Conservation (phyloP, 176 grass and related monocot species). For the Puccinellia tenuiflora region DNA sequence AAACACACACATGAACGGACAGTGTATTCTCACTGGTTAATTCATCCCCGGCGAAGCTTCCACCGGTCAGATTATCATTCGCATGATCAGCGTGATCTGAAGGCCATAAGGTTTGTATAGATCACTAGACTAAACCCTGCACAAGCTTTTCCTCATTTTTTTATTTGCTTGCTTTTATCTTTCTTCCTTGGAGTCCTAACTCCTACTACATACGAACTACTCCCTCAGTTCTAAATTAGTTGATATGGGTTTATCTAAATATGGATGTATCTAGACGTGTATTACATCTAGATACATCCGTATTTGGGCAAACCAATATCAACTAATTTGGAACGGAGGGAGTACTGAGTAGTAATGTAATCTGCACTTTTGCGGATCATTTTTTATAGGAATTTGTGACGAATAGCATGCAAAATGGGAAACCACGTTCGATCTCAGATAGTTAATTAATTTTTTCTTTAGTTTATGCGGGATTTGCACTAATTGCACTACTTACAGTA, state of each 20-base stretch:
- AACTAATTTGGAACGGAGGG: too few species aligned
- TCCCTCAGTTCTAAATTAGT: too few species aligned
- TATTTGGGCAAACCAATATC: too few species aligned
- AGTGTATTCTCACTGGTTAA: background rate
- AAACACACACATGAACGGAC: background rate
- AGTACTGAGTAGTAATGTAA: too few species aligned
- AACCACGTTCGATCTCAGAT: background rate
- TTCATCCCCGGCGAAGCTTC: background rate
- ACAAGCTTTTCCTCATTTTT: background rate
- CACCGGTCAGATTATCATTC: background rate
- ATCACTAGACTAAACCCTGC: background rate
- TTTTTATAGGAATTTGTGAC: background rate
- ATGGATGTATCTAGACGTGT: too few species aligned
- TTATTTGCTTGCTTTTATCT: background rate
- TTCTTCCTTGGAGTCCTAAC: background rate
- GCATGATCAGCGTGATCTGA: background rate
- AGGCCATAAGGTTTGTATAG: background rate
- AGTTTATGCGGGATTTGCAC: background rate
- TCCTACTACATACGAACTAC: too few species aligned
- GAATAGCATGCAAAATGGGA: background rate
- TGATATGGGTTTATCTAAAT: too few species aligned
- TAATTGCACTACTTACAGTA: background rate
- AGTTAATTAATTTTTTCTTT: background rate
- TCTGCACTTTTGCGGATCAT: too few species aligned
- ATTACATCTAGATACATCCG: too few species aligned